Evolutionary conservation across 495 filamentous ascomycete species (phyloP), one percentile per base, ranked within the genome.

Genomic region (Thermochaetoides thermophila): DNA sequence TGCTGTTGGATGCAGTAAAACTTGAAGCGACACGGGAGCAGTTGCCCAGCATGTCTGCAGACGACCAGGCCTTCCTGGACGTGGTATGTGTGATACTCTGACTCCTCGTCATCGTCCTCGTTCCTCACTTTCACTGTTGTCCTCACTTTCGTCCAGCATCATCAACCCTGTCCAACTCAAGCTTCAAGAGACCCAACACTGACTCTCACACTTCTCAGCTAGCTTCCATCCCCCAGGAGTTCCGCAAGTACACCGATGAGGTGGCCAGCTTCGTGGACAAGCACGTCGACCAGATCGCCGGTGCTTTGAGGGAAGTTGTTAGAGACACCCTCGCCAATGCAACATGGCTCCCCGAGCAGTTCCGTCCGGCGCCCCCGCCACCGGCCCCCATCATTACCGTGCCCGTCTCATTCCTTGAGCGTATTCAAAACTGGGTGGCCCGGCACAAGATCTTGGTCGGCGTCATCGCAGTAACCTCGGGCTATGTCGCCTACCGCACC

Each of bases 261-360:
- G 70, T 81, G 39, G 81, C 81, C 38, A 76, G 84, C 34, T 74
- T 74, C 25, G 71, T 92, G 52, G 79, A 94, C 49, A 65, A 66
- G 27, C 67, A 81, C 31, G 71, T 87, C 51, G 81, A 92, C 43
- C 52, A 64, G 32, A 72, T 77, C 21, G 75, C 85, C 14, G 59
- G 57, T 9, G 54, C 52, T 15, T 48, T 89, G 20, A 65, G 77
- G 38, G 71, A 82, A 24, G 54, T 52, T 15, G 48, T 89, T 20
- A 65, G 77, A 39, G 71, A 82, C 24, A 60, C 68, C 0, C 52
- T 86, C 24, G 66, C 73, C 1, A 53, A 68, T 12, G 66, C 75
- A 32, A 49, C 64, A 46, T 86, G 81, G 80, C 55, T 86, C 9
- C 80, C 81, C 28, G 63, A 77, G 15, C 67, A 63, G 31, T 65